Conservation (phyloP, 129 eudicot genomes). For the Chrysanthemum lavandulifolium region DNA sequence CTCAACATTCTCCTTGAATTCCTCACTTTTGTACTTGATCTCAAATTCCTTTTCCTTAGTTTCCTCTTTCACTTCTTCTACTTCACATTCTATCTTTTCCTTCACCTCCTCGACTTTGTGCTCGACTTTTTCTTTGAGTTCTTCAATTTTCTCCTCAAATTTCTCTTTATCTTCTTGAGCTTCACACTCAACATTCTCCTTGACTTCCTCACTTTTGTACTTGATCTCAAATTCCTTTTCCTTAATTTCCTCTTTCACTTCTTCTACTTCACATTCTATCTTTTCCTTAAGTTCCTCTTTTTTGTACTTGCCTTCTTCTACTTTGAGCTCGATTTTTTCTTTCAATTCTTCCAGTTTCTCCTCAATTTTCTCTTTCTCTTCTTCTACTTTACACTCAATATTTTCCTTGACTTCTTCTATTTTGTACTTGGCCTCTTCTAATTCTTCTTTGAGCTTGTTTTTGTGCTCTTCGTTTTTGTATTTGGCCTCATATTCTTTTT, state of each 20-base stretch:
- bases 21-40: slow-evolving; percentile 22
- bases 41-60: slow-evolving; percentile 14
- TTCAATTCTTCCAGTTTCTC: slow-evolving; percentile 21
- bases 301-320: slow-evolving; percentile 11
- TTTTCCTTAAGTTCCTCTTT: slow-evolving; percentile 12
- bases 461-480: slow-evolving; percentile 29
- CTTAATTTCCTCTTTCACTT: slow-evolving; percentile 8
- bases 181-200: slow-evolving; percentile 22
- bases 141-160: slow-evolving; percentile 20
- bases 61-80: slow-evolving; percentile 1
- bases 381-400: slow-evolving; percentile 24
- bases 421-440: slow-evolving; percentile 24
- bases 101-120: slow-evolving; percentile 15
- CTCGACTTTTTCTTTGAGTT: slow-evolving; percentile 25
- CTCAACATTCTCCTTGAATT: slow-evolving; percentile 21
- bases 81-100: slow-evolving; percentile 13
- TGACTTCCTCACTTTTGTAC: slow-evolving; percentile 21
- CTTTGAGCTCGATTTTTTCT: slow-evolving; percentile 1
- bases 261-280: not conserved
- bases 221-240: slow-evolving; percentile 19
- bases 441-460: slow-evolving; percentile 26
- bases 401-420: slow-evolving; percentile 23
- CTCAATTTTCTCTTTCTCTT: slow-evolving; percentile 14
- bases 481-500: slow-evolving; percentile 24
- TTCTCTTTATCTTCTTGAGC: slow-evolving; percentile 26